Evolutionary conservation across 2,329 filamentous ascomycete genomes (phyloP), one percentile per base, ranked within the genome.

Genomic region (Fusarium secorum): DNA sequence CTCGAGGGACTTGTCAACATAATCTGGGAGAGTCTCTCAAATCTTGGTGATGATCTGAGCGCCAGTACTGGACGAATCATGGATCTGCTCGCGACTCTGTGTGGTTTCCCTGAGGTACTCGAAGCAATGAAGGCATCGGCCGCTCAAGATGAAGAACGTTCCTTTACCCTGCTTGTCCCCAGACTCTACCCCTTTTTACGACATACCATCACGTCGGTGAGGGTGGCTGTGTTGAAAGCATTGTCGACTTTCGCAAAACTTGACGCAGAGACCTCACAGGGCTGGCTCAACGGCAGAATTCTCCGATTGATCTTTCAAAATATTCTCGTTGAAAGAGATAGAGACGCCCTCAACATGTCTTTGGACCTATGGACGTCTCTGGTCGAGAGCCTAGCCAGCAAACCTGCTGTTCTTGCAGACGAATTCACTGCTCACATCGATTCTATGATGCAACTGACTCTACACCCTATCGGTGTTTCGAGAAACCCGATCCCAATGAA

Each of bases 31-130:
- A 98, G 96, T 83, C 85, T 99, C 28, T 97, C 95, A 7, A 97
- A 97, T 78, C 85, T 99, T n/a, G 95, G 95, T 71, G 96, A 99
- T 78, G 96, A 99, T 78, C 86, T 99, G 22, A 98, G 95, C 79
- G 96, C 96, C 7, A 98, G 96, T 79, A 99, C 97, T 14, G 96
- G 96, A 51, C 97, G 94, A 61, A 97, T 99, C 59, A 99, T 99
- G 97, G 97, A 99, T 79, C 88, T 99, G 42, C 86, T 99, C 22
- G 96, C 97, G 18, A 98, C 96, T 66, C 89, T 99, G 4, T 99
- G 96, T 83, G 92, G 94, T 70, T 99, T 98, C 83, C 93, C 93
- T 1, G 89, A 97, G 82, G 95, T 98, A 11, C 83, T 99, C 35
- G 90, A 95, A 66, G 93, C 95, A 18, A 99, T 99, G 96, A 97